A percentile compares a stretch with the other conserved stretches of the same genome.
These are phyloP conservation scores for Periconia sp. DNA, from an alignment of 2,329 filamentous ascomycete species.

Conservation along the genomic window DNA sequence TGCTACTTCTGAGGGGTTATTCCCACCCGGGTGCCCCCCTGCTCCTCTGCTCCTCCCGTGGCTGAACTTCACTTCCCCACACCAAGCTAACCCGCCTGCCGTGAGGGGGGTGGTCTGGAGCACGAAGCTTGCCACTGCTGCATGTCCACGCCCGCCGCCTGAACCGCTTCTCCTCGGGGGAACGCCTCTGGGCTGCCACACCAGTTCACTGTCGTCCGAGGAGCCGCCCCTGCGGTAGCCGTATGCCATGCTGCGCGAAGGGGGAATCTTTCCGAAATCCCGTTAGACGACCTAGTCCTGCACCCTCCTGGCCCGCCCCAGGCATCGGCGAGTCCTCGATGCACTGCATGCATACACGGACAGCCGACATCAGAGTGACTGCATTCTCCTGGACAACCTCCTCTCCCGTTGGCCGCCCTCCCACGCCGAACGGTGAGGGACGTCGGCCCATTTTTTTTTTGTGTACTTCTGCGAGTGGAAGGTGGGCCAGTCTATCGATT, in stretches of 20 bases:
- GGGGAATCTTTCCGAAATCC: conserved; percentile 12
- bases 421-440: neutral
- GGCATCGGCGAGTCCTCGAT: conserved; percentile 8
- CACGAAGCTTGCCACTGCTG: no score
- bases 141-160: no score
- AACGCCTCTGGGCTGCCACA: no score
- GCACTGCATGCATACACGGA: conserved; percentile 24
- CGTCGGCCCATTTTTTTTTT: conserved; percentile 10
- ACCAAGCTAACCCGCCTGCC: no score
- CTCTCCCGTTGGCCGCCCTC: conserved; percentile 10
- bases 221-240: no score
- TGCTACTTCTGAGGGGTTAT: conserved; percentile 2
- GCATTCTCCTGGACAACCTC: conserved; percentile 3
- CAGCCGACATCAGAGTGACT: conserved; percentile 14
- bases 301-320: conserved; percentile 10
- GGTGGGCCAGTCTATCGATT: conserved; percentile 22
- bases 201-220: no score
- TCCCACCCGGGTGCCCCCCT: neutral
- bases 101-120: no score
- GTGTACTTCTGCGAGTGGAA: conserved; percentile 14
- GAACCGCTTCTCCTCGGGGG: no score
- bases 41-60: neutral
- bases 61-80: conserved; percentile 7
- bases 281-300: conserved; percentile 10
- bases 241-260: neutral